Conservation (phyloP, 257 asterid species). For the Lycium ferocissimum region DNA sequence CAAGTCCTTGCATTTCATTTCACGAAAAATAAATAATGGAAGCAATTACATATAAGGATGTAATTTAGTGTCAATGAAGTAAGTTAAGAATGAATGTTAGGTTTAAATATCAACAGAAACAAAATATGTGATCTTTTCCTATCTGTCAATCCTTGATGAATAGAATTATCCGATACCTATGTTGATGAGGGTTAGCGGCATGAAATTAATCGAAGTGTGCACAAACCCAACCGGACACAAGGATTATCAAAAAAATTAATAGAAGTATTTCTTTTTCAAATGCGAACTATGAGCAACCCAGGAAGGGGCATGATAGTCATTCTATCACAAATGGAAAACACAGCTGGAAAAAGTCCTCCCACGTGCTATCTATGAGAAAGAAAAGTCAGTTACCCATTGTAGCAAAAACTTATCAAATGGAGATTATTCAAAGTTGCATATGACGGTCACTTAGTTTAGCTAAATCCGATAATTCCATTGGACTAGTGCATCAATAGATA, state of each 20-base stretch:
- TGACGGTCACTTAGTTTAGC: background rate
- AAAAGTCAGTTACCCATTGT: background rate
- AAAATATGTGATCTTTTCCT: too few species aligned
- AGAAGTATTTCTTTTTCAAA: background rate
- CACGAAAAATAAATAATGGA: background rate
- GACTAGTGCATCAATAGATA: background rate
- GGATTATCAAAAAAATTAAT: too few species aligned
- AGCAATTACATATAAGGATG: too few species aligned
- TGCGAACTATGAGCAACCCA: background rate
- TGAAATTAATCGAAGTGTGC: too few species aligned
- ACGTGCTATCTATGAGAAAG: background rate
- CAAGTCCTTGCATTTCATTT: background rate
- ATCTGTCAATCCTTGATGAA: too few species aligned
- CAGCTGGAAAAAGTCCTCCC: conserved; percentile 15
- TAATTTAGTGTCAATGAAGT: too few species aligned
- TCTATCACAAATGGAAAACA: background rate
- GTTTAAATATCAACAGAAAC: too few species aligned
- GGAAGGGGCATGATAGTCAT: conserved; percentile 8
- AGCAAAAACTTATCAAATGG: background rate
- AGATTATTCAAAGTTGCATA: background rate
- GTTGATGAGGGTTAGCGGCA: too few species aligned
- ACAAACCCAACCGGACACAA: too few species aligned
- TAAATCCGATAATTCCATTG: background rate
- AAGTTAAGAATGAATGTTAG: too few species aligned
- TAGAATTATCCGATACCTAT: too few species aligned